These are phyloP conservation scores for Hyphopichia fennica DNA, from an alignment of 1,139 yeast genomes.

Conservation along the genomic window DNA sequence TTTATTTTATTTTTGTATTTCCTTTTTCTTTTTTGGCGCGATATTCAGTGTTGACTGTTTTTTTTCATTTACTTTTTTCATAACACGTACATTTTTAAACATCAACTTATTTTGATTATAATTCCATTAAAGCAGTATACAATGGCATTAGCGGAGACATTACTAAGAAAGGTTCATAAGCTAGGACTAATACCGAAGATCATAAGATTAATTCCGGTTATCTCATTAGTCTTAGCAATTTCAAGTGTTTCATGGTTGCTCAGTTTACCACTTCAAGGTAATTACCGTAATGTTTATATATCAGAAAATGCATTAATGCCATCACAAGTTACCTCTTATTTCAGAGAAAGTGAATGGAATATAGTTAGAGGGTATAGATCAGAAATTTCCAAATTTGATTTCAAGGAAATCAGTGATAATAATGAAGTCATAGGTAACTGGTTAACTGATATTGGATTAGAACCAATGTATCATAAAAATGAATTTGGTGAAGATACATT, in stretches of 20 bases:
- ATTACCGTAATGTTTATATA: slow-evolving; percentile 78
- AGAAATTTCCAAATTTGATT: slow-evolving; percentile 46
- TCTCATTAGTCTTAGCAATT: slow-evolving; percentile 62
- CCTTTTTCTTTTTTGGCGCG: background rate
- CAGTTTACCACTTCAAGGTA: slow-evolving; percentile 77
- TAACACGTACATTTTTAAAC: background rate
- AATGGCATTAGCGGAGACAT: slow-evolving; percentile 63
- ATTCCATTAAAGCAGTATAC: slow-evolving; percentile 2
- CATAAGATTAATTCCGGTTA: slow-evolving; percentile 54
- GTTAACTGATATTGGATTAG: slow-evolving; percentile 73
- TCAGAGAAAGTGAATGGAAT: slow-evolving; percentile 95
- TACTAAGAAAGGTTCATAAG: slow-evolving; percentile 53
- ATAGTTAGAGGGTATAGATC: slow-evolving; percentile 80
- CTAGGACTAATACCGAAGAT: slow-evolving; percentile 60
- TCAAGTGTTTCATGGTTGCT: slow-evolving; percentile 68
- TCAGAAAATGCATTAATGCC: slow-evolving; percentile 98
- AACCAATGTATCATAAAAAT: slow-evolving; percentile 51
- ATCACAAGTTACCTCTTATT: slow-evolving; percentile 89
- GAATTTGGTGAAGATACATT: slow-evolving; percentile 44
- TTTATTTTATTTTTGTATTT: background rate
- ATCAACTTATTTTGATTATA: background rate
- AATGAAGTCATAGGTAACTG: slow-evolving; percentile 53
- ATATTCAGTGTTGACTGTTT: background rate
- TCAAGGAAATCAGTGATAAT: slow-evolving; percentile 31
- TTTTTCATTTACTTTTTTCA: background rate